phyloP scores from a whole-genome alignment of 78 protist genomes.

The Thecamonas trahens region DNA sequence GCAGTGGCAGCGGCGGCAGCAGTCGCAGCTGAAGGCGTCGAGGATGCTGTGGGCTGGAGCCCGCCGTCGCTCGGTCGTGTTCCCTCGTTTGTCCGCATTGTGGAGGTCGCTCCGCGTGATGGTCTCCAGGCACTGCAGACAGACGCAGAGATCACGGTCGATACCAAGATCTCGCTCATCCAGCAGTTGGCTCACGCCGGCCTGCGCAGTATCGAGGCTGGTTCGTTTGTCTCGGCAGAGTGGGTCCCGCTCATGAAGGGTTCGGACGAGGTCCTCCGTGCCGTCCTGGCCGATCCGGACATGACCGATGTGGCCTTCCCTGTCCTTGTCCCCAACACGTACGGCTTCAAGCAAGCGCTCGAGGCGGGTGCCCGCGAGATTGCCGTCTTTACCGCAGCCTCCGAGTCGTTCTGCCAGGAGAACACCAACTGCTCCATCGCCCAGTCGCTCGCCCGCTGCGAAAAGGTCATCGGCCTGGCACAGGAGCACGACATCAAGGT shows the following conservation, averaged over 20 bases:
- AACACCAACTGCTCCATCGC: slow-evolving; percentile 65
- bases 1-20: too few relatives aligned
- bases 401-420: slow-evolving; percentile 42
- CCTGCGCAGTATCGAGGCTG: slow-evolving; percentile 64
- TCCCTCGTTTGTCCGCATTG: too few relatives aligned
- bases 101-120: too few relatives aligned
- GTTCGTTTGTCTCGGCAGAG: slow-evolving; percentile 78
- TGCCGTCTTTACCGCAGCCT: slow-evolving; percentile 76
- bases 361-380: slow-evolving; percentile 63
- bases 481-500: slow-evolving; percentile 41
- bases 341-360: slow-evolving; percentile 62
- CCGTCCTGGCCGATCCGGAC: too few relatives aligned
- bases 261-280: background rate
- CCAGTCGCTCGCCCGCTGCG: slow-evolving; percentile 59
- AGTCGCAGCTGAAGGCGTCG: too few relatives aligned
- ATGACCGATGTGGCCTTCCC: slow-evolving; percentile 50
- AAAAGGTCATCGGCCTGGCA: slow-evolving; percentile 53
- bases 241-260: slow-evolving; percentile 80
- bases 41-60: too few relatives aligned
- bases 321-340: slow-evolving; percentile 74
- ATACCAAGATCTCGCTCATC: slow-evolving; percentile 66
- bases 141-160: too few relatives aligned
- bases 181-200: slow-evolving; percentile 56
- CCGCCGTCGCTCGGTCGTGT: too few relatives aligned
- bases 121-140: too few relatives aligned